These are phyloP conservation scores for Zymoseptoria tritici DNA, from an alignment of 2,329 filamentous ascomycete genomes.

Conservation along the genomic window DNA sequence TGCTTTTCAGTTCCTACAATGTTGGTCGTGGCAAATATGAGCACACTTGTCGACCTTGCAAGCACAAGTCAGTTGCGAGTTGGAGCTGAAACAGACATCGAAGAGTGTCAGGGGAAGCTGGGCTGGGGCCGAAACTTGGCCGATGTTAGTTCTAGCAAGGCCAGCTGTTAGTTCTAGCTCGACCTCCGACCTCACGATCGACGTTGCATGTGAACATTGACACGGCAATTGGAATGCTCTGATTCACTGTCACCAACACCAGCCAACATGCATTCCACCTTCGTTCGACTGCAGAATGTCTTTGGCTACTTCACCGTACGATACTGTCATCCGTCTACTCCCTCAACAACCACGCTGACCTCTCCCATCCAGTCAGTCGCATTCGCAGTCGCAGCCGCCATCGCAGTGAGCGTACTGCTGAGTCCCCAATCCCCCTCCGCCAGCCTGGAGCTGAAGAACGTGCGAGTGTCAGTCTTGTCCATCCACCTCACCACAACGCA, in stretches of 20 bases:
- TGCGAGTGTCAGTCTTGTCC: conserved; percentile 66
- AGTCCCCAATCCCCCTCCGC: conserved; percentile 61
- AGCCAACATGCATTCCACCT: conserved; percentile 71
- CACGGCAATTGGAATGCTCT: not conserved
- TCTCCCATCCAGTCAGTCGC: conserved; percentile 55
- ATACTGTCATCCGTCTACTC: not conserved
- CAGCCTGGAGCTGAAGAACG: conserved; percentile 60
- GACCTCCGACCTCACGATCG: not conserved
- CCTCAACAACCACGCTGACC: not conserved
- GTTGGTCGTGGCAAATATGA: too few relatives aligned
- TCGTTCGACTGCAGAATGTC: conserved; percentile 80
- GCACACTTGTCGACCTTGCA: too few relatives aligned
- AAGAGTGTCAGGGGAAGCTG: not conserved
- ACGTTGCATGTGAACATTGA: not conserved
- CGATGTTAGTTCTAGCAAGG: not conserved
- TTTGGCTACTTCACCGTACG: conserved; percentile 85
- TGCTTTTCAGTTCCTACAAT: too few relatives aligned
- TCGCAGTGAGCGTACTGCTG: conserved; percentile 72
- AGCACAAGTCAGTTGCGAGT: too few relatives aligned
- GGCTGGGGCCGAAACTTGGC: not conserved
- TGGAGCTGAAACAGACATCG: too few relatives aligned
- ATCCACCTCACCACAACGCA: not conserved
- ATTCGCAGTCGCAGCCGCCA: conserved; percentile 69
- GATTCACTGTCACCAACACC: not conserved
- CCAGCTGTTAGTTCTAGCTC: not conserved